Evolutionary conservation across 768 basidiomycete genomes (phyloP).

Genomic region (Phylloporus arenicola): DNA sequence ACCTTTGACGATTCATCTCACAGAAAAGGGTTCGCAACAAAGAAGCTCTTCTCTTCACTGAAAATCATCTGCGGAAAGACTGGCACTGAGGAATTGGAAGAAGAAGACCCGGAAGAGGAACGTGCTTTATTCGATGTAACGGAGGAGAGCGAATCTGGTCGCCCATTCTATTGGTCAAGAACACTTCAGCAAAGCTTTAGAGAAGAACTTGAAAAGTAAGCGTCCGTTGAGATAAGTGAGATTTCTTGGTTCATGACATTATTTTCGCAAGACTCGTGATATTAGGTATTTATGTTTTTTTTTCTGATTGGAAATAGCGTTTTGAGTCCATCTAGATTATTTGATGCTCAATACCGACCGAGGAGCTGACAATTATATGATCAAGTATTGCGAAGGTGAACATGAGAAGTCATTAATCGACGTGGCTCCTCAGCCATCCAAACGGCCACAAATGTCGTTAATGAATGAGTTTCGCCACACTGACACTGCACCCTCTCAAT

Average conservation of each 20-base stretch:
- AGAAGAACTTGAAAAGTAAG: constrained; percentile 84
- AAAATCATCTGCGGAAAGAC: constrained; percentile 84
- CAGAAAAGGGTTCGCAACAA: constrained; percentile 61
- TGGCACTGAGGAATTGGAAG: constrained; percentile 71
- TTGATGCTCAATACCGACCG: constrained; percentile 92
- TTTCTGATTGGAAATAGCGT: neutral
- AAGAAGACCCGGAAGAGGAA: constrained; percentile 70
- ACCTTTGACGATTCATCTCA: constrained; percentile 84
- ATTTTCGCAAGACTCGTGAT: constrained; percentile 62
- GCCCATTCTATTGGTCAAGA: constrained; percentile 80
- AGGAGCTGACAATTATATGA: constrained; percentile 85
- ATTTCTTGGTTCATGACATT: constrained; percentile 6
- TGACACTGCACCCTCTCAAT: constrained; percentile 37
- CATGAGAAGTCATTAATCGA: constrained; percentile 76
- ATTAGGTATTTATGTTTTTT: constrained; percentile 44
- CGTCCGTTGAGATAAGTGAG: neutral
- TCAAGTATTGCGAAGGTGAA: constrained; percentile 80
- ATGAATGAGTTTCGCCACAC: constrained; percentile 64
- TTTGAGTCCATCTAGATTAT: constrained; percentile 50
- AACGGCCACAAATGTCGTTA: constrained; percentile 61
- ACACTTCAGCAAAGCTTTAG: constrained; percentile 75
- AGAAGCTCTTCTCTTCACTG: constrained; percentile 60
- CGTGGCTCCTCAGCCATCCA: constrained; percentile 68
- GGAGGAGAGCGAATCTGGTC: constrained; percentile 48
- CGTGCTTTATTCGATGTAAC: constrained; percentile 61